phyloP scores from a whole-genome alignment of 2,329 filamentous ascomycete genomes.

The Paraphaeosphaeria minitans region DNA sequence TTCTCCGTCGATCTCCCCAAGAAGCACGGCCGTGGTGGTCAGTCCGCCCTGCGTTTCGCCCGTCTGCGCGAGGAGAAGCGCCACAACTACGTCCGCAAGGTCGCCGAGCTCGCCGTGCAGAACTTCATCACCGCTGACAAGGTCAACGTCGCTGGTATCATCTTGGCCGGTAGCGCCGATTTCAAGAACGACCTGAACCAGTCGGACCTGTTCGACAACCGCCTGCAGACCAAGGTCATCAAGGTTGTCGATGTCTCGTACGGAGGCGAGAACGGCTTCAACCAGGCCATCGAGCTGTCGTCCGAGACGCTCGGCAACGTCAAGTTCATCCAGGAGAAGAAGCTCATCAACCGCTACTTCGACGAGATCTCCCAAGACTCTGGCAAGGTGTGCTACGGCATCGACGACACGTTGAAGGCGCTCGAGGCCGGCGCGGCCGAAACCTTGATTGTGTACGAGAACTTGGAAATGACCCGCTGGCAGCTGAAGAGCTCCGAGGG shows the following conservation, averaged over 20 bases:
- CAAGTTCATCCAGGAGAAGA: conserved; percentile 99
- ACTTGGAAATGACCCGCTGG: conserved; percentile 93
- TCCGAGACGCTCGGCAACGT: conserved; percentile 97
- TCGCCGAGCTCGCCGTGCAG: conserved; percentile 95
- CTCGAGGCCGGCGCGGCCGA: conserved; percentile 94
- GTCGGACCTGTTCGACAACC: conserved; percentile 95
- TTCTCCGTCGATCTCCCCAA: conserved; percentile 98
- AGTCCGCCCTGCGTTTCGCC: conserved; percentile 98
- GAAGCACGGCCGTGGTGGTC: conserved; percentile 99
- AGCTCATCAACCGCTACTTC: conserved; percentile 98
- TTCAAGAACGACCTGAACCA: conserved; percentile 99
- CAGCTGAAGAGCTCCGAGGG: conserved; percentile 80
- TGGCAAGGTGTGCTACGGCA: conserved; percentile 95
- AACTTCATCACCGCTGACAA: conserved; percentile 99
- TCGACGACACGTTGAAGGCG: conserved; percentile 96
- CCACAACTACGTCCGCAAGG: conserved; percentile 99
- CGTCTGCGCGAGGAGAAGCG: conserved; percentile 99
- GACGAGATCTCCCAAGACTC: conserved; percentile 98
- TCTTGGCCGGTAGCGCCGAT: conserved; percentile 95
- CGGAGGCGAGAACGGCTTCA: conserved; percentile 98
- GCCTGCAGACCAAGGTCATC: conserved; percentile 93
- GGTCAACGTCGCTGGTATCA: conserved; percentile 94
- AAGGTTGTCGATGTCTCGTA: conserved; percentile 99
- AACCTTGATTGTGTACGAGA: conserved; percentile 95
- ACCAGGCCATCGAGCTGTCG: conserved; percentile 96